Percentiles rank a stretch among this genome's conserved stretches.
These are phyloP conservation scores for Leptographium lundbergii DNA, from an alignment of 2,329 filamentous ascomycete species.

Conservation along the genomic window DNA sequence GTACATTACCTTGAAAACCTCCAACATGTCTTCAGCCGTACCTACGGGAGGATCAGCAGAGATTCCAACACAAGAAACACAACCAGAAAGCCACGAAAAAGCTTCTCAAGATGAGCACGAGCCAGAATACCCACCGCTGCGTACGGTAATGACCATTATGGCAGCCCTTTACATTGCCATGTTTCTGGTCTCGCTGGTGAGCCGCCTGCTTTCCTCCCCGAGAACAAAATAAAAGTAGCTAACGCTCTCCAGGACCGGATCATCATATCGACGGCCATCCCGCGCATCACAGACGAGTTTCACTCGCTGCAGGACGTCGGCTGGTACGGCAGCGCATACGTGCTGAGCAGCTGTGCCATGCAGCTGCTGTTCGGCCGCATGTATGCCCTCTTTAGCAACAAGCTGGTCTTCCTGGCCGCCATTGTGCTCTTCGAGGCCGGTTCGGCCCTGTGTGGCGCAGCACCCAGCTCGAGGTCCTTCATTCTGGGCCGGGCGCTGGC, in stretches of 20 bases:
- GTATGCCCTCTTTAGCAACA: neutral
- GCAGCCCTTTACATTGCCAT: no score
- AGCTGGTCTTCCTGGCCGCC: constrained; percentile 26
- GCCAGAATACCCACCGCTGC: neutral
- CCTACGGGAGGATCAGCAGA: no score
- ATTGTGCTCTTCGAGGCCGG: constrained; percentile 42
- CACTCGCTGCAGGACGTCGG: constrained; percentile 10
- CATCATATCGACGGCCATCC: neutral
- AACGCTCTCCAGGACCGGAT: neutral
- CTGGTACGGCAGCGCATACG: constrained; percentile 13
- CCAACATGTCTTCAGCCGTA: no score
- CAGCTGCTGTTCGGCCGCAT: neutral
- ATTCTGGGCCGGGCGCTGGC: constrained; percentile 43
- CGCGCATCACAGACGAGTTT: constrained; percentile 12
- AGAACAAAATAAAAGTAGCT: no score
- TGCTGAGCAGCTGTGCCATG: constrained; percentile 6
- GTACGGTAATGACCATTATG: no score
- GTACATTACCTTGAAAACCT: no score
- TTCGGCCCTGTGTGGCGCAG: constrained; percentile 37
- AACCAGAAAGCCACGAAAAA: neutral
- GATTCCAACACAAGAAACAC: no score
- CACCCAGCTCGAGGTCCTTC: constrained; percentile 34
- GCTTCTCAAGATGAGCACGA: neutral
- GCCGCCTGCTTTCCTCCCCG: neutral
- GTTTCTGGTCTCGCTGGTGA: neutral